phyloP scores from a whole-genome alignment of 2,329 filamentous ascomycete species.

The Aspergillus sp. region DNA sequence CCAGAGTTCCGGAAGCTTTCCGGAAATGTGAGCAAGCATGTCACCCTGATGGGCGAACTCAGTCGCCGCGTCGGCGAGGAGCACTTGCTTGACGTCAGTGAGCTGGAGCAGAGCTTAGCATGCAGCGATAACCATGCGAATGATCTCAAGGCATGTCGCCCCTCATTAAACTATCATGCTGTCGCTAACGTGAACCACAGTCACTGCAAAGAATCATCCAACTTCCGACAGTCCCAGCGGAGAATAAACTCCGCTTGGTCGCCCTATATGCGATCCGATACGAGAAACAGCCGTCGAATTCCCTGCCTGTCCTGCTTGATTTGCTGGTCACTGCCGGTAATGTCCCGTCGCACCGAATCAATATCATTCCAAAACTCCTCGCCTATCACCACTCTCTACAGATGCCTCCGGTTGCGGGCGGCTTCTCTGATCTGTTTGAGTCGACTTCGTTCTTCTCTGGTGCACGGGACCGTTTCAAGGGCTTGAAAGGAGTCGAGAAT shows the following conservation, averaged over 20 bases:
- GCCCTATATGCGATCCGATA: constrained; percentile 94
- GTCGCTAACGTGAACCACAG: too few species aligned
- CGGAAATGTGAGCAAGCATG: constrained; percentile 96
- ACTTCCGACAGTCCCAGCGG: constrained; percentile 62
- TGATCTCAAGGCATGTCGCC: constrained; percentile 66
- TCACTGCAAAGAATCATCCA: constrained; percentile 80
- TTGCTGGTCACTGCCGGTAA: constrained; percentile 76
- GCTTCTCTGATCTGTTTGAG: constrained; percentile 87
- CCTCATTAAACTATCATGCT: background rate
- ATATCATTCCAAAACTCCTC: constrained; percentile 71
- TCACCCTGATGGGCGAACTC: constrained; percentile 87
- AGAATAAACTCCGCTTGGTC: constrained; percentile 81
- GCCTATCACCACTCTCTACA: constrained; percentile 82
- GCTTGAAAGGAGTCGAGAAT: constrained; percentile 94
- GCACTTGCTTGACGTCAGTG: constrained; percentile 86
- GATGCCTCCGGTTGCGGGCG: constrained; percentile 61
- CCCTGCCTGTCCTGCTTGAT: constrained; percentile 75
- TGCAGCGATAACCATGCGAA: constrained; percentile 91
- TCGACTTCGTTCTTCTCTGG: constrained; percentile 83
- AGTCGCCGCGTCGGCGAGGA: constrained; percentile 80
- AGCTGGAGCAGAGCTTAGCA: constrained; percentile 90
- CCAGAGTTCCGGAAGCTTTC: constrained; percentile 95
- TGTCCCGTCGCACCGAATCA: constrained; percentile 64
- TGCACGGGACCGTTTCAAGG: constrained; percentile 80
- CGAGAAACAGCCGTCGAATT: constrained; percentile 73